These are phyloP conservation scores for Ascosphaera apis DNA, from an alignment of 2,329 filamentous ascomycete genomes.

Conservation along the genomic window DNA sequence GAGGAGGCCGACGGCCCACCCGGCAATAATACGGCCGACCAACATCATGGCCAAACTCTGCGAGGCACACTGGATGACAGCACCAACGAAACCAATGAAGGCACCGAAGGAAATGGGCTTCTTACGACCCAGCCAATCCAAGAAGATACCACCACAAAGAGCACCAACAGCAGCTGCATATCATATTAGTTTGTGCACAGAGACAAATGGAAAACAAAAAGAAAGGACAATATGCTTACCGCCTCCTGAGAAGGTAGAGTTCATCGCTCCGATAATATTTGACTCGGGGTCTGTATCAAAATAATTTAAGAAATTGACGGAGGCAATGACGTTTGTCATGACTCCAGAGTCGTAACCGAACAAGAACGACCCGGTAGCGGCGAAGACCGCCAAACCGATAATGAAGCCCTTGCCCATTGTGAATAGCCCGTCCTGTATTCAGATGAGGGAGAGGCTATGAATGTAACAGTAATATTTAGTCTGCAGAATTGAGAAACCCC, in stretches of 20 bases:
- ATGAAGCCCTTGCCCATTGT: constrained; percentile 22
- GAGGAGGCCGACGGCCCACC: constrained; percentile 25
- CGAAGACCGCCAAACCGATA: constrained; percentile 18
- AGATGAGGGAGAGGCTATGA: too few species aligned
- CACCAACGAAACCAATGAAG: constrained; percentile 33
- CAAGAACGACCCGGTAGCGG: constrained; percentile 22
- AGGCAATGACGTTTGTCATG: constrained; percentile 30
- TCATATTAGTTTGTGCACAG: neutral
- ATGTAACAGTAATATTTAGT: too few species aligned
- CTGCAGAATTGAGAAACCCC: too few species aligned
- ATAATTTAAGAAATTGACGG: constrained; percentile 31
- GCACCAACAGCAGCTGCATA: constrained; percentile 14
- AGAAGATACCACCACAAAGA: constrained; percentile 32
- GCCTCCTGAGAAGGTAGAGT: constrained; percentile 38
- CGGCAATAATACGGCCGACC: constrained; percentile 29
- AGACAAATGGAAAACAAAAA: too few species aligned
- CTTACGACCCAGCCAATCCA: constrained; percentile 37
- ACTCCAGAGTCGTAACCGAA: constrained; percentile 26
- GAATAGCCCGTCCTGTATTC: too few species aligned
- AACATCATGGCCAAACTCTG: constrained; percentile 33
- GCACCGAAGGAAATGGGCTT: constrained; percentile 37
- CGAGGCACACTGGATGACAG: constrained; percentile 34
- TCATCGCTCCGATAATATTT: constrained; percentile 36
- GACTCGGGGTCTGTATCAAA: constrained; percentile 30
- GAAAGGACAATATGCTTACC: constrained; percentile 11